These are phyloP conservation scores for Chrysoporthe puriensis DNA, from an alignment of 2,329 filamentous ascomycete species.

Conservation along the genomic window DNA sequence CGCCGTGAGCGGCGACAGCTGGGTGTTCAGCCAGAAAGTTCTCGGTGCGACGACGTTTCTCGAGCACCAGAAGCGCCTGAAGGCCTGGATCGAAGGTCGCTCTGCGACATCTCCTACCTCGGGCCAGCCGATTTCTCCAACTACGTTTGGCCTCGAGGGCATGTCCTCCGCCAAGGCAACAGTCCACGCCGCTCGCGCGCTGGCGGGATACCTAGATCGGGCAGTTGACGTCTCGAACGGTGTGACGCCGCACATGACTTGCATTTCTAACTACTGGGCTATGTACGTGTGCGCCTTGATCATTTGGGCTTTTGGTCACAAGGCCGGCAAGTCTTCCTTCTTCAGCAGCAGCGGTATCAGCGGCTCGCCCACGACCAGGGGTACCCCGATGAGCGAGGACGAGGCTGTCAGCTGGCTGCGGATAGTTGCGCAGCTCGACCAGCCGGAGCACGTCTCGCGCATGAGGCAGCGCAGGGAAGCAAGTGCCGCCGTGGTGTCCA, in stretches of 20 bases:
- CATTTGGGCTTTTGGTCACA: slow-evolving; percentile 60
- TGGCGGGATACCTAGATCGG: slow-evolving; percentile 49
- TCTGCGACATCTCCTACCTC: slow-evolving; percentile 15
- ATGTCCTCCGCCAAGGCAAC: slow-evolving; percentile 49
- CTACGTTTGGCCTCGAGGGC: slow-evolving; percentile 32
- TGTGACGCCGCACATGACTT: slow-evolving; percentile 35
- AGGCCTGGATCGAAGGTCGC: slow-evolving; percentile 43
- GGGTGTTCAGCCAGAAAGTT: slow-evolving; percentile 61
- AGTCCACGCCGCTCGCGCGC: slow-evolving; percentile 55
- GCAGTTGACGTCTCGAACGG: slow-evolving; percentile 18
- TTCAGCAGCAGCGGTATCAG: slow-evolving; percentile 26
- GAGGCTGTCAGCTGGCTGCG: slow-evolving; percentile 44
- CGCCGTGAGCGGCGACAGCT: slow-evolving; percentile 61
- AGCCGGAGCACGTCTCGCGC: slow-evolving; percentile 44
- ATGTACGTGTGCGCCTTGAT: slow-evolving; percentile 62
- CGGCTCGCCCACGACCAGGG: slow-evolving; percentile 32
- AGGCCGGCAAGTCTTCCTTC: slow-evolving; percentile 26
- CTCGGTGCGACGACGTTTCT: slow-evolving; percentile 47
- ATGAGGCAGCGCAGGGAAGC: slow-evolving; percentile 48
- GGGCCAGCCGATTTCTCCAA: slow-evolving; percentile 11
- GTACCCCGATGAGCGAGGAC: slow-evolving; percentile 30
- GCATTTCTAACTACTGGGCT: slow-evolving; percentile 58
- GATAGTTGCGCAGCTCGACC: slow-evolving; percentile 43
- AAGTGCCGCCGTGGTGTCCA: slow-evolving; percentile 47
- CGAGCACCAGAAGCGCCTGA: slow-evolving; percentile 52